Percentiles rank a stretch among this genome's conserved stretches.
phyloP scores from a whole-genome alignment of 305 asterid species.

The Caryopteris hybrid region DNA sequence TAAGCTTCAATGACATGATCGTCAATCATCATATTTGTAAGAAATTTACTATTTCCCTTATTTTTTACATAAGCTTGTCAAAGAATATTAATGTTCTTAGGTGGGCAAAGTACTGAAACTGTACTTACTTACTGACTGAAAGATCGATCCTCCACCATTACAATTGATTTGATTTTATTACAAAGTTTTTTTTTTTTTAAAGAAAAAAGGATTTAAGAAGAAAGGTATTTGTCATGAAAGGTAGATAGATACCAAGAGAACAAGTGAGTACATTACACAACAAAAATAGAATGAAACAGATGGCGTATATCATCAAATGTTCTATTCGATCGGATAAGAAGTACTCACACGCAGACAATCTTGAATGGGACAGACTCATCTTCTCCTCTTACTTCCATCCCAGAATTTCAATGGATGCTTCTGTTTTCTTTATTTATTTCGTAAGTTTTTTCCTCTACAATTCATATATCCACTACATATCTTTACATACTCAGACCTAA shows the following conservation, averaged over 20 bases:
- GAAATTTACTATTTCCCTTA: neutral
- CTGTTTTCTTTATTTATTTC: no score
- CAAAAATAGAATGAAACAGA: slow-evolving; percentile 22
- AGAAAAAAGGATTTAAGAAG: no score
- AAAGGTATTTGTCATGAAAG: no score
- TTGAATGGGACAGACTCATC: neutral
- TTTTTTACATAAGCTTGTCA: neutral
- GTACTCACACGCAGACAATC: neutral
- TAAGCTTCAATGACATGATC: slow-evolving; percentile 17
- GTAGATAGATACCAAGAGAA: slow-evolving; percentile 6
- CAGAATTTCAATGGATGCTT: neutral
- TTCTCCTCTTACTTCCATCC: neutral
- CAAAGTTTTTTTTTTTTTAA: no score
- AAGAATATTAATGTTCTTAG: slow-evolving; percentile 1
- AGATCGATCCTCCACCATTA: slow-evolving; percentile 16
- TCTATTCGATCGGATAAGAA: slow-evolving; percentile 32
- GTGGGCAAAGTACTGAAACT: slow-evolving; percentile 21
- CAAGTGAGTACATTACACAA: slow-evolving; percentile 15
- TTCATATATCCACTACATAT: no score
- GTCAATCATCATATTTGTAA: neutral
- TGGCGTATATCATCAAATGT: slow-evolving; percentile 25
- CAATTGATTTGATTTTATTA: no score
- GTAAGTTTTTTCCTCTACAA: no score
- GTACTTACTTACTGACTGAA: no score
- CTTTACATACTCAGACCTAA: no score